Base-by-base conservation (phyloP, 2,329 filamentous ascomycete genomes). In the Monilinia vaccinii-corymbosi region DNA sequence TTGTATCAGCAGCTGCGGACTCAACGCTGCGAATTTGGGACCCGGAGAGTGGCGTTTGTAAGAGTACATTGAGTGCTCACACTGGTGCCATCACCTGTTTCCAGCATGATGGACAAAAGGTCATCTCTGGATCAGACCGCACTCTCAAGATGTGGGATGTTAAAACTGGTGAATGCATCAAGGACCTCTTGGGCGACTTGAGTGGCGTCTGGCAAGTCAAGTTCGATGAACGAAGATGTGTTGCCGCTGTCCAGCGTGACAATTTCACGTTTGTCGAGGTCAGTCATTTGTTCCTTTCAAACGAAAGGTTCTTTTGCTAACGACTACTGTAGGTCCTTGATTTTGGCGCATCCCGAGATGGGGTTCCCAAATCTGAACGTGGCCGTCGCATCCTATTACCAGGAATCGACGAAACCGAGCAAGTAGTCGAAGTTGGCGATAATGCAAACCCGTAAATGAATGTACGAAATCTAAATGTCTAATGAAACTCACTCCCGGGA, bases 101-200 rank as follows among this genome's bases (percentile, higher is more conserved):
- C 75, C 94, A 99, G 74, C 94, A 99, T 68, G 94, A 99, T 71
- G 91, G 88, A 0, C 88, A 92, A 66, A 99, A 99, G 72, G 92
- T 99, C 38, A 96, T 99, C 60, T 96, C 90, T 45, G 94, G 94
- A 59, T 96, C 91, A 61, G 94, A 99, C 73, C 86, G 93, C 69
- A 97, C 91, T 4, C 79, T 99, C 65, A 99, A 99, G 78, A 95
- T 99, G 90, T 99, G 94, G 94, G 91, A 99, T 70, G 88, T 97
- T 53, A 84, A 86, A 69, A 96, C 87, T 1, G 94, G 94, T 52
- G 89, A 97, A 69, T 97, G 91, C 72, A 85, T 96, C 56, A 89
- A 93, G 66, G 93, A 99, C 73, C 81, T 99, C 46, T 79, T 99
- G 69, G 96, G 91, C 16, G 92, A 97, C 70, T 80, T 99, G 40